A percentile compares a stretch with the other conserved stretches of the same genome.
phyloP scores from a whole-genome alignment of 495 filamentous ascomycete genomes.

The Friedmanniomyces simplex region DNA sequence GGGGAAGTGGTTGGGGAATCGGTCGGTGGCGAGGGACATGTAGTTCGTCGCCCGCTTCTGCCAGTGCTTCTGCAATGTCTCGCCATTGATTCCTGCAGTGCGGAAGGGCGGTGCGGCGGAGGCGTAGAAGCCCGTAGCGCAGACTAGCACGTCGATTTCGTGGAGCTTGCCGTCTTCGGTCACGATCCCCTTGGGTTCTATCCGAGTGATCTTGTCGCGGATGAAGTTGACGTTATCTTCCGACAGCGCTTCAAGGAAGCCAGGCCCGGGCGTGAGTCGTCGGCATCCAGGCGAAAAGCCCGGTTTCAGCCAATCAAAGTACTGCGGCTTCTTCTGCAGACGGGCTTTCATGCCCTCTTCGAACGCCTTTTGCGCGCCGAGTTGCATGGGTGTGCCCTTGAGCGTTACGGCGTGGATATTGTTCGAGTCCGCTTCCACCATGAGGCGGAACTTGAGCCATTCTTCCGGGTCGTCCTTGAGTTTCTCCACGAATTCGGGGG shows the following conservation, averaged over 20 bases:
- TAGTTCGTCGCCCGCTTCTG: constrained; percentile 22
- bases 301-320: constrained; percentile 26
- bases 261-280: constrained; percentile 30
- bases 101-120: constrained; percentile 28
- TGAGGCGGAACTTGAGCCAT: constrained; percentile 28
- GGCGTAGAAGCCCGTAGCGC: constrained; percentile 32
- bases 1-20: constrained; percentile 26
- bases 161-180: constrained; percentile 26
- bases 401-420: constrained; percentile 27
- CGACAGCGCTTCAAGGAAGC: constrained; percentile 29
- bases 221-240: constrained; percentile 29
- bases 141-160: constrained; percentile 29
- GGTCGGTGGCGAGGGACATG: constrained; percentile 26
- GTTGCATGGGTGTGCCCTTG: constrained; percentile 23
- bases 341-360: constrained; percentile 26
- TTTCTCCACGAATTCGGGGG: constrained; percentile 13
- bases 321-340: constrained; percentile 23
- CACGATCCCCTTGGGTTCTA: constrained; percentile 22
- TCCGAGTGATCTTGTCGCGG: constrained; percentile 20
- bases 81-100: constrained; percentile 18
- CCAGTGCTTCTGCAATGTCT: constrained; percentile 25
- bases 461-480: constrained; percentile 17
- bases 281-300: constrained; percentile 28
- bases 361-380: constrained; percentile 24
- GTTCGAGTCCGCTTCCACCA: constrained; percentile 29